Base-by-base conservation (phyloP, 805 yeast species). In the Sugiyamaella americana region DNA sequence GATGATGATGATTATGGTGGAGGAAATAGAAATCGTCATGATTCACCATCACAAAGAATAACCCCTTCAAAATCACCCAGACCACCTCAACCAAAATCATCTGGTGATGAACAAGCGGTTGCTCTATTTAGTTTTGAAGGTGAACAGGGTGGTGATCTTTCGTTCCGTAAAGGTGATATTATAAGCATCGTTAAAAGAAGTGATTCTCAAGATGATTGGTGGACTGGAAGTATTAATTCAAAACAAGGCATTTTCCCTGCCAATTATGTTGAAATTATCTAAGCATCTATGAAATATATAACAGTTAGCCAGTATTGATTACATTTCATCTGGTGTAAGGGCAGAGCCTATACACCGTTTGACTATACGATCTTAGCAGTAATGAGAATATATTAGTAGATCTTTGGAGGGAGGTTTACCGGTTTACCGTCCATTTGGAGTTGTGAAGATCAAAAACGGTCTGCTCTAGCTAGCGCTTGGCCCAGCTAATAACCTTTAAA, bases 221-320 rank as follows among this genome's bases (percentile, higher is more conserved):
- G 98, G 98, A 87, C 96, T 0, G 98, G 98, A 22, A 80, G 84
- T 62, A 70, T 80, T 46, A 85, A 84, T 55, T 91, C 94, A 10
- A 68, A 68, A 51, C 87, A 86, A 58, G 98, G 98, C 37, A 89
- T 89, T 19, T 91, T 91, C 75, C 98, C 98, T 6, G 98, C 98
- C 2, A 91, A 91, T 64, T 91, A 91, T 61, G 97, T 91, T 37
- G 95, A 89, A 62, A 66, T 89, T n/a, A n/a, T n/a, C n/a, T n/a
- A n/a, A n/a, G n/a, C n/a, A n/a, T n/a, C n/a, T n/a, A n/a, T n/a
- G n/a, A n/a, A n/a, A n/a, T n/a, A n/a, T n/a, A n/a, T n/a, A n/a
- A n/a, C n/a, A n/a, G n/a, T n/a, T n/a, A n/a, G n/a, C n/a, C n/a
- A n/a, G n/a, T n/a, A n/a, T n/a, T n/a, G n/a, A n/a, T n/a, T n/a